Conservation (phyloP, 2,329 filamentous ascomycete genomes). For the Penicillium vulpinum region DNA sequence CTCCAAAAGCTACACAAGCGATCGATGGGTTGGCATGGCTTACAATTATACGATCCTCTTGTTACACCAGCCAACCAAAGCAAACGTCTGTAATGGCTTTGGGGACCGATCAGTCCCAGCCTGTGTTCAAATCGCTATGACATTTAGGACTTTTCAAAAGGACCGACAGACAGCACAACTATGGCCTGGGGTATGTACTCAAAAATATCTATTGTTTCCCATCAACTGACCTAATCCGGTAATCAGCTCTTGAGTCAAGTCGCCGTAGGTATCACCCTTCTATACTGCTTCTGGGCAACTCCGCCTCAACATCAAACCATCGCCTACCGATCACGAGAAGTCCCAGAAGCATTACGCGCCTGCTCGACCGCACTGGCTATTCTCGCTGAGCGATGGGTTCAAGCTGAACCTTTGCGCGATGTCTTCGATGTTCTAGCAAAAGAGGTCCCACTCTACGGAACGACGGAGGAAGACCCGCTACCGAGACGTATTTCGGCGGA, state of each 20-base stretch:
- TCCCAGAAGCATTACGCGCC: conserved; percentile 13
- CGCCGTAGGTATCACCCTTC: conserved; percentile 14
- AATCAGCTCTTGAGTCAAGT: conserved; percentile 19
- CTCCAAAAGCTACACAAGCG: conserved; percentile 15
- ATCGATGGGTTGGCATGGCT: conserved; percentile 21
- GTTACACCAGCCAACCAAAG: conserved; percentile 16
- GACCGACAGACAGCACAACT: conserved; percentile 19
- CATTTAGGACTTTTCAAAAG: conserved; percentile 19
- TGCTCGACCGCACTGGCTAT: conserved; percentile 18
- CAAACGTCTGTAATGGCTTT: conserved; percentile 8
- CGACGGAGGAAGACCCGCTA: background rate
- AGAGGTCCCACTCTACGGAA: conserved; percentile 5
- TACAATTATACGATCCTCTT: conserved; percentile 19
- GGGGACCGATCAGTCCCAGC: conserved; percentile 12
- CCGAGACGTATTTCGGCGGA: conserved; percentile 3
- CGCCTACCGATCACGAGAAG: conserved; percentile 5
- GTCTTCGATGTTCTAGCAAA: conserved; percentile 14
- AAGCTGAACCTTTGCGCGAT: conserved; percentile 18
- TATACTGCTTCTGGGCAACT: conserved; percentile 22
- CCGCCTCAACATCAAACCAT: conserved; percentile 3
- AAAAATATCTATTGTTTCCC: background rate
- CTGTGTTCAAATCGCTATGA: conserved; percentile 12
- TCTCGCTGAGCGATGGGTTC: conserved; percentile 16
- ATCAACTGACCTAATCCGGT: background rate
- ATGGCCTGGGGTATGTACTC: conserved; percentile 16